Evolutionary conservation across 2,329 filamentous ascomycete species (phyloP), one percentile per base, ranked within the genome.

Genomic region (Xylariaceae sp.): DNA sequence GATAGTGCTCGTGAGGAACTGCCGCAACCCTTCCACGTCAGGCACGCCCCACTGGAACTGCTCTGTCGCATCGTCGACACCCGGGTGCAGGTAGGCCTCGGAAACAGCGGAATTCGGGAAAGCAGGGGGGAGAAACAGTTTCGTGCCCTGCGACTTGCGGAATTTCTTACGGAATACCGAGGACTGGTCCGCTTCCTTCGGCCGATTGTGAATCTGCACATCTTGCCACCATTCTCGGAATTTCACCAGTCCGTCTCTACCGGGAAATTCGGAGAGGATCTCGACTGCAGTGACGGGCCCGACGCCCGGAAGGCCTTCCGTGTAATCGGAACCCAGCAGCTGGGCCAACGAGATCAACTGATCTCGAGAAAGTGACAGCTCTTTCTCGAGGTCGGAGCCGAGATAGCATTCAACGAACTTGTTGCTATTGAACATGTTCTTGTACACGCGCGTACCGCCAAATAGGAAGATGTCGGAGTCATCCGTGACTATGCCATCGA

Each of bases 361-460:
- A 51, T 89, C 82, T n/a, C 93, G 86, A 2, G 90, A 89, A 0
- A 99, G 83, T 0, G 90, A 91, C 60, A 97, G 88, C 66, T 99
- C 96, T 65, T 89, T 89, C 67, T 96, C 91, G 0, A 99, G 79
- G 68, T 99, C 95, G 0, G 79, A 80, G 2, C 87, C 77, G 9
- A 99, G 82, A 70, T 98, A 99, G 75, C 95, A 98, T 75, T 99
- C 95, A 42, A 99, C 95, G 66, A 91, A 96, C 71, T 99, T 99
- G 73, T 95, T 95, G 66, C 91, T 89, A 74, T 97, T 99, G 80
- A 99, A 99, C 92, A 99, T 96, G 78, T 99, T 99, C 74, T 99
- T 99, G 81, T 99, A 99, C 20, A 99, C 89, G 18, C 93, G 83
- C 0, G 92, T 99, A 40, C 95, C 96, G 18, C 95, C 96, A 72